These are phyloP conservation scores for Xerocomus amazonicus DNA, from an alignment of 1,284 basidiomycete species.

Conservation along the genomic window DNA sequence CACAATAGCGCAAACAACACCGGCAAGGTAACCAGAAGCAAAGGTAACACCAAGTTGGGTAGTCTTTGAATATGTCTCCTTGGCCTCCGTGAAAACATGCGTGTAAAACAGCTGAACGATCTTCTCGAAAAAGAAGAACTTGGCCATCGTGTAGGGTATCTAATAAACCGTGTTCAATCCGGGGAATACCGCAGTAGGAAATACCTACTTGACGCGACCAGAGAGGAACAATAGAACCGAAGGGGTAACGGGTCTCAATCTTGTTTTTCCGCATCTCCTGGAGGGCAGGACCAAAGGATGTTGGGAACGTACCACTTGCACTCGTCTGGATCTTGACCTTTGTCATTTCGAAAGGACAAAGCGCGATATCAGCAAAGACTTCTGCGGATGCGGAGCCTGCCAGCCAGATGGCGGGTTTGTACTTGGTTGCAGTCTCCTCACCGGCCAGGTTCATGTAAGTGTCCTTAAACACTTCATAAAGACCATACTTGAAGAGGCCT, in stretches of 20 bases:
- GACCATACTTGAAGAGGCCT: conserved; percentile 96
- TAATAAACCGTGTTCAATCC: conserved; percentile 24
- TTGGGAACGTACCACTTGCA: conserved; percentile 69
- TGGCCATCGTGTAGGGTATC: conserved; percentile 88
- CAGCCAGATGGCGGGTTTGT: conserved; percentile 95
- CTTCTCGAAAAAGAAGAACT: conserved; percentile 83
- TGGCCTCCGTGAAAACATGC: conserved; percentile 69
- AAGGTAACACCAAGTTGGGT: conserved; percentile 81
- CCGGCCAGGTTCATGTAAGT: conserved; percentile 82
- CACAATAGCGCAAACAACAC: conserved; percentile 78
- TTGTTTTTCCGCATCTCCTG: conserved; percentile 60
- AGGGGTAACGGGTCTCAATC: conserved; percentile 72
- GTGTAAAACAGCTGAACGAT: conserved; percentile 76
- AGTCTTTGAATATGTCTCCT: conserved; percentile 64
- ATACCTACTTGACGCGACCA: conserved; percentile 72
- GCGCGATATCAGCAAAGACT: conserved; percentile 90
- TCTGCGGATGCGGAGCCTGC: conserved; percentile 92
- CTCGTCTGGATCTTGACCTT: conserved; percentile 85
- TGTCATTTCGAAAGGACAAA: conserved; percentile 81
- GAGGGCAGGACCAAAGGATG: conserved; percentile 66
- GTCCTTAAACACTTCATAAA: conserved; percentile 97
- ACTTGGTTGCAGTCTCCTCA: conserved; percentile 74
- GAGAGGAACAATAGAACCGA: conserved; percentile 75
- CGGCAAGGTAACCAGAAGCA: conserved; percentile 77
- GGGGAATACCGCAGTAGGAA: background rate